Evolutionary conservation across 352 stramenopile species (phyloP).

Genomic region (Phytopythium montanum): DNA sequence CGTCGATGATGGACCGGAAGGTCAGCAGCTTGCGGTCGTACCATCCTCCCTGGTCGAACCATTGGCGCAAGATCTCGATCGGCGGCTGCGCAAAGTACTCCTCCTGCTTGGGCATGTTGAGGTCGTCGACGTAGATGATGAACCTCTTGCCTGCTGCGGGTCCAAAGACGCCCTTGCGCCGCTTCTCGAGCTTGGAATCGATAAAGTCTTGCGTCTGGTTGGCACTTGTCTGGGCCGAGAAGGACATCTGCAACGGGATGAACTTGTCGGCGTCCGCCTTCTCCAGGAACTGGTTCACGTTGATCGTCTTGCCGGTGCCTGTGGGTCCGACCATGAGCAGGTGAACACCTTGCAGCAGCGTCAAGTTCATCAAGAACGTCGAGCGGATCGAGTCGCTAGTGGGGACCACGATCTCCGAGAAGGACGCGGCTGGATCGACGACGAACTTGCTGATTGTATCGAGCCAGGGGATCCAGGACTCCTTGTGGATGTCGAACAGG

Average conservation of each 20-base stretch:
- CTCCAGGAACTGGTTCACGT: slow-evolving; percentile 91
- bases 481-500: slow-evolving; percentile 76
- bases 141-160: slow-evolving; percentile 90
- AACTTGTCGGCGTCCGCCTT: slow-evolving; percentile 87
- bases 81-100: slow-evolving; percentile 94
- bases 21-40: slow-evolving; percentile 92
- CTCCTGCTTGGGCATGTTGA: slow-evolving; percentile 96
- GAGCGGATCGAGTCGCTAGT: slow-evolving; percentile 92
- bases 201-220: slow-evolving; percentile 93
- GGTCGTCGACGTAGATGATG: slow-evolving; percentile 94
- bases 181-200: slow-evolving; percentile 92
- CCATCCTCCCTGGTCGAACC: slow-evolving; percentile 93
- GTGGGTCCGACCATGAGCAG: slow-evolving; percentile 93
- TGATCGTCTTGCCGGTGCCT: slow-evolving; percentile 94
- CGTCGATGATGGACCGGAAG: slow-evolving; percentile 87
- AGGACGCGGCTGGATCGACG: slow-evolving; percentile 72
- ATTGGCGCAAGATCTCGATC: slow-evolving; percentile 94
- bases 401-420: slow-evolving; percentile 92
- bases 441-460: slow-evolving; percentile 85
- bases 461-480: slow-evolving; percentile 89
- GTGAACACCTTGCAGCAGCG: slow-evolving; percentile 79
- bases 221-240: slow-evolving; percentile 90
- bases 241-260: slow-evolving; percentile 90
- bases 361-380: slow-evolving; percentile 90
- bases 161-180: slow-evolving; percentile 91